A percentile compares a stretch with the other conserved stretches of the same genome.
These are phyloP conservation scores for Zygoascus tannicola DNA, from an alignment of 805 yeast species.

Conservation along the genomic window DNA sequence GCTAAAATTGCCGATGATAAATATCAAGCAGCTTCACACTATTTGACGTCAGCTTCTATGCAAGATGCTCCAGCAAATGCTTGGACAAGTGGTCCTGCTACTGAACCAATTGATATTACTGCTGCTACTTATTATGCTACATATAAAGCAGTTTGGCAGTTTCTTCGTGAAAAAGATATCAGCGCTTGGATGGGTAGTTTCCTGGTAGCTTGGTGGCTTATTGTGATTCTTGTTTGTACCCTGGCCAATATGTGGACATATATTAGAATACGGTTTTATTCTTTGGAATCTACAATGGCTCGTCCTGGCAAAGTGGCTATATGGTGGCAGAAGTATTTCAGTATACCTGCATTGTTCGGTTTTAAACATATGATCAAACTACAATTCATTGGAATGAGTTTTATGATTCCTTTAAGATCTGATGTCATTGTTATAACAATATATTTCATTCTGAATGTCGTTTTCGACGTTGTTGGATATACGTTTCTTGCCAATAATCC, in stretches of 20 bases:
- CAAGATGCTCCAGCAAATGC: conserved; percentile 10
- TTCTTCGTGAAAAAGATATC: conserved; percentile 20
- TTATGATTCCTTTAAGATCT: conserved; percentile 43
- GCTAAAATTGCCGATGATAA: conserved; percentile 11
- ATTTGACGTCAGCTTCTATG: conserved; percentile 10
- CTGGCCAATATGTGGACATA: conserved; percentile 7
- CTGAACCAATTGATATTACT: conserved; percentile 9
- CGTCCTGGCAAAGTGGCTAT: conserved; percentile 15
- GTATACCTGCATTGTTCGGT: conserved; percentile 31
- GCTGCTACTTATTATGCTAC: conserved; percentile 6
- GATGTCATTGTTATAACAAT: conserved; percentile 37
- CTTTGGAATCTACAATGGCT: conserved; percentile 17
- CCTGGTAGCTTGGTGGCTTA: conserved; percentile 25
- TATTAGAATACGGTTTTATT: conserved; percentile 16
- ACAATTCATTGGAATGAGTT: conserved; percentile 16
- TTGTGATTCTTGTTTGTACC: conserved; percentile 14
- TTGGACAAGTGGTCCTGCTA: conserved; percentile 2
- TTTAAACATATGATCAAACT: conserved; percentile 24
- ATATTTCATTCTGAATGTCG: conserved; percentile 31
- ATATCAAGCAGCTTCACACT: conserved; percentile 8
- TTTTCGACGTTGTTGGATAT: conserved; percentile 27
- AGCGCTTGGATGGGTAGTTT: conserved; percentile 27
- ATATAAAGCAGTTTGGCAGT: conserved; percentile 11
- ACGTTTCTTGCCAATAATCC: conserved; percentile 30
- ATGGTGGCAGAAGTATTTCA: conserved; percentile 22